phyloP scores from a whole-genome alignment of 495 filamentous ascomycete genomes.

The Xylaria intraflava region DNA sequence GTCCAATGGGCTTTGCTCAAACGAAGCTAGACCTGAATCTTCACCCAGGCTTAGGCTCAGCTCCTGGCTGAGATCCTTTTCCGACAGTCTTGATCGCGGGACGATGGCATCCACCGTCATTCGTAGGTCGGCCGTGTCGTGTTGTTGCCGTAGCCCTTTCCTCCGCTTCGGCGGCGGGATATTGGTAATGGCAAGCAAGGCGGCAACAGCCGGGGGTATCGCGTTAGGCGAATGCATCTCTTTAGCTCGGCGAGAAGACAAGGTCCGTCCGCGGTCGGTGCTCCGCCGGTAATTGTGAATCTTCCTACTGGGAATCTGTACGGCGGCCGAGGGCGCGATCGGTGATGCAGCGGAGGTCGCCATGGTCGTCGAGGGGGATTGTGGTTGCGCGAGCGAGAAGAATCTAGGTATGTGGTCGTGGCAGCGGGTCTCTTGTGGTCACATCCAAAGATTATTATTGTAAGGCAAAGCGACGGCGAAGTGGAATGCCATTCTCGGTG shows the following conservation, averaged over 20 bases:
- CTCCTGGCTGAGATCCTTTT: slow-evolving; percentile 41
- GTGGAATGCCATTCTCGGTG: slow-evolving; percentile 27
- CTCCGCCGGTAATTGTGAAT: slow-evolving; percentile 27
- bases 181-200: slow-evolving; percentile 52
- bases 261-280: slow-evolving; percentile 18
- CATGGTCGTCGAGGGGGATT: slow-evolving; percentile 23
- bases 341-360: slow-evolving; percentile 26
- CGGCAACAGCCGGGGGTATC: slow-evolving; percentile 53
- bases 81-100: slow-evolving; percentile 40
- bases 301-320: slow-evolving; percentile 38
- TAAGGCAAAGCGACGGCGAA: neutral
- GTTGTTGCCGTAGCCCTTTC: slow-evolving; percentile 15
- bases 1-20: slow-evolving; percentile 41
- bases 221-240: slow-evolving; percentile 43
- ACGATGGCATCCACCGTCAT: slow-evolving; percentile 45
- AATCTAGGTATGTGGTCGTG: slow-evolving; percentile 12
- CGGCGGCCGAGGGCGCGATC: slow-evolving; percentile 36
- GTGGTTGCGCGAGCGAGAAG: slow-evolving; percentile 18
- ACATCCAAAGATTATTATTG: slow-evolving; percentile 1
- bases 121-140: slow-evolving; percentile 16
- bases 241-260: slow-evolving; percentile 21
- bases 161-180: slow-evolving; percentile 45
- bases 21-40: slow-evolving; percentile 19
- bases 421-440: slow-evolving; percentile 13
- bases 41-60: slow-evolving; percentile 32